These are phyloP conservation scores for Xylona heveae DNA, from an alignment of 495 filamentous ascomycete genomes.

Conservation along the genomic window DNA sequence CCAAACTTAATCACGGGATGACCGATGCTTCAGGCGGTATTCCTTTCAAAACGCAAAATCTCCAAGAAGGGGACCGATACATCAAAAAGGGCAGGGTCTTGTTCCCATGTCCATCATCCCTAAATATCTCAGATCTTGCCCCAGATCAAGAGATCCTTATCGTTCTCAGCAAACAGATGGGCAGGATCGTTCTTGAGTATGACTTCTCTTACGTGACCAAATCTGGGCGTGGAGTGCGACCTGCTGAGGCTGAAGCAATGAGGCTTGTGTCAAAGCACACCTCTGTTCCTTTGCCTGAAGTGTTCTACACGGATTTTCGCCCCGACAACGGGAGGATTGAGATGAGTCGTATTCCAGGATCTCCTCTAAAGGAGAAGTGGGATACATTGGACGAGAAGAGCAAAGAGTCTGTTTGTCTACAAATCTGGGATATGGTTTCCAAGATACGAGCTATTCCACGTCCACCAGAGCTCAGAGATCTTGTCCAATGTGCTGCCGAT, in stretches of 20 bases:
- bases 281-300: slow-evolving; percentile 12
- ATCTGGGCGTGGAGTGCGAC: slow-evolving; percentile 5
- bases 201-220: slow-evolving; percentile 12
- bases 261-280: slow-evolving; percentile 12
- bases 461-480: slow-evolving; percentile 9
- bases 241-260: slow-evolving; percentile 16
- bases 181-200: slow-evolving; percentile 9
- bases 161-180: slow-evolving; percentile 10
- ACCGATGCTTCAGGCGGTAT: slow-evolving; percentile 4
- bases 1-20: slow-evolving; percentile 4
- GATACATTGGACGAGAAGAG: slow-evolving; percentile 11
- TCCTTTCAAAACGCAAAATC: slow-evolving; percentile 4
- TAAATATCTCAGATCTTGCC: slow-evolving; percentile 7
- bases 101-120: slow-evolving; percentile 7
- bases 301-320: slow-evolving; percentile 11
- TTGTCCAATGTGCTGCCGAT: slow-evolving; percentile 17
- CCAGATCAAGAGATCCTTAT: slow-evolving; percentile 10
- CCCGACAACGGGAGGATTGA: slow-evolving; percentile 7
- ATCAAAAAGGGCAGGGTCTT: slow-evolving; percentile 8
- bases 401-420: slow-evolving; percentile 16
- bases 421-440: slow-evolving; percentile 16
- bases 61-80: slow-evolving; percentile 9
- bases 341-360: slow-evolving; percentile 12
- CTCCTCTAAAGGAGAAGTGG: slow-evolving; percentile 12
- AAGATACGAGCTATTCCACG: slow-evolving; percentile 13